Base-by-base conservation (phyloP, 176 grass and related monocot genomes). In the Ensete ventricosum region DNA sequence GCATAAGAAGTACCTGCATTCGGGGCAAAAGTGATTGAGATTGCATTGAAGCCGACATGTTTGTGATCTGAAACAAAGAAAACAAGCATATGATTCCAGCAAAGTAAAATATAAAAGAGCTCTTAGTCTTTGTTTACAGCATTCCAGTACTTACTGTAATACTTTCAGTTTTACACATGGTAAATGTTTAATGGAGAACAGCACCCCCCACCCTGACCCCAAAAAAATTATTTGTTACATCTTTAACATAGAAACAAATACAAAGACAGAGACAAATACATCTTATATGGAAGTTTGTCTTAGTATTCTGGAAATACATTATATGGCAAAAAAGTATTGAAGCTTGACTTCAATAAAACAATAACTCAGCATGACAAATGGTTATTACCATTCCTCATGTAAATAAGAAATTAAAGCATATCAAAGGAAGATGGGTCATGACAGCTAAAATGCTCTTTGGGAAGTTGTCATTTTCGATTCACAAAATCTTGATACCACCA, bases 21-120 rank as follows among this genome's bases (percentile, higher is more conserved):
- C 92, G 86, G 11, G 90, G 83, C 73, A 92, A 67, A 74, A 86
- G 77, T 1, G 86, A 84, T 67, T 86, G 86, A 67, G 90, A 86
- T 87, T 92, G 89, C 92, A 92, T 96, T 62, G 89, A 82, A 74
- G 85, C 84, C 55, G 88, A 82, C 76, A 98, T 77, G 82, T 91
- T 98, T 68, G 95, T 80, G 78, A 91, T 88, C 95, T 99, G 89
- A 91, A 84, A 91, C 17, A 70, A 51, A 21, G 19, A 48, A n/a
- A 50, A 70, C 67, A 50, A 43, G 34, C 34, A 43, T 43, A 43
- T 50, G 48, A 52, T 51, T 20, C 34, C 0, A 43, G 34, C 34
- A 43, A 43, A 43, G 34, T 50, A 69, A 14, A 9, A 68, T 43
- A 29, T 49, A n/a, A 34, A 14, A 20, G 1, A 1, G 11, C 9